Evolutionary conservation across 2,329 filamentous ascomycete species (phyloP).

Genomic region (Colletotrichum aenigma): DNA sequence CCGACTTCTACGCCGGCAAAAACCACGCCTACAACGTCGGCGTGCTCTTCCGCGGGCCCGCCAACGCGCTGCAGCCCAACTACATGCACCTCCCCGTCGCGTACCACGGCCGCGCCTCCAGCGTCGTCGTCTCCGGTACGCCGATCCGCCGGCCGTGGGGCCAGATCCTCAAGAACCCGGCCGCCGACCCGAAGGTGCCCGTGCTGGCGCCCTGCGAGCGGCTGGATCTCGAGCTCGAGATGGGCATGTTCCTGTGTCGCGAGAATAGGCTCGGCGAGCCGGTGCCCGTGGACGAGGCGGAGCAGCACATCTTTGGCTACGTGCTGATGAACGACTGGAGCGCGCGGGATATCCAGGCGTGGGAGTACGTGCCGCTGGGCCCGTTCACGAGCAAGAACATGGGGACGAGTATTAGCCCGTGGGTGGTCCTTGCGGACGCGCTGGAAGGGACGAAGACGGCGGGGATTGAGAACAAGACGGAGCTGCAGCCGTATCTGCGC

Average conservation of each 20-base stretch:
- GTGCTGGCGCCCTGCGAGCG: conserved; percentile 64
- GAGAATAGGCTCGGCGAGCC: conserved; percentile 71
- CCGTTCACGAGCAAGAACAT: conserved; percentile 69
- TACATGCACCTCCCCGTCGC: conserved; percentile 82
- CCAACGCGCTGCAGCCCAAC: conserved; percentile 79
- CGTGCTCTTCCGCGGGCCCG: conserved; percentile 73
- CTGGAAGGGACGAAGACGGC: conserved; percentile 37
- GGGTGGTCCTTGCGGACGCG: conserved; percentile 66
- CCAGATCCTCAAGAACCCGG: conserved; percentile 64
- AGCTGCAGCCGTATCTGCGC: conserved; percentile 51
- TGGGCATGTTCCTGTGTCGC: conserved; percentile 75
- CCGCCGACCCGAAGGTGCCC: conserved; percentile 55
- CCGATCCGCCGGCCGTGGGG: conserved; percentile 74
- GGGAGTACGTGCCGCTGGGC: conserved; percentile 66
- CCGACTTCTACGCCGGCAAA: conserved; percentile 82
- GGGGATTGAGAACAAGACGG: conserved; percentile 34
- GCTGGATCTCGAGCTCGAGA: conserved; percentile 79
- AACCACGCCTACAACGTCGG: conserved; percentile 78
- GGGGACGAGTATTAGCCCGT: conserved; percentile 64
- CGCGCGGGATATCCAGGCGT: conserved; percentile 64
- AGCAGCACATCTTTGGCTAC: conserved; percentile 74
- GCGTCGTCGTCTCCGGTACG: conserved; percentile 76
- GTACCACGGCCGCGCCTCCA: conserved; percentile 81
- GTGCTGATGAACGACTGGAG: conserved; percentile 71
- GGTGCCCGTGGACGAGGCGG: conserved; percentile 68